A percentile compares a stretch with the other conserved stretches of the same genome.
Conservation (phyloP, 176 grass and related monocot genomes). For the Musa schizocarpa region DNA sequence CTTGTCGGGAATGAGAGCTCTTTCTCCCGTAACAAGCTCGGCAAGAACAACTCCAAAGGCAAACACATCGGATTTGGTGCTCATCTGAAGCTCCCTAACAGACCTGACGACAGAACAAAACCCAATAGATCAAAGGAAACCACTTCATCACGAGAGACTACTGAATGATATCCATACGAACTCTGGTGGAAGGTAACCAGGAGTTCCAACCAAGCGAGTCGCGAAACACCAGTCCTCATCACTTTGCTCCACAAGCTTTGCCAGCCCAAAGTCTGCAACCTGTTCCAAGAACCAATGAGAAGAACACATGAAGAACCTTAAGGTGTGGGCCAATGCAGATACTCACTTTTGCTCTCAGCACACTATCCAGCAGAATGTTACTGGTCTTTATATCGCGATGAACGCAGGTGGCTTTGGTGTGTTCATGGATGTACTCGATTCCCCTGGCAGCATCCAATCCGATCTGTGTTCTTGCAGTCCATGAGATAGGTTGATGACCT, state of each 20-base stretch:
- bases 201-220: slow-evolving; percentile 58
- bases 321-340: too few relatives aligned
- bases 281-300: slow-evolving; percentile 12
- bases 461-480: slow-evolving; percentile 65
- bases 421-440: slow-evolving; percentile 75
- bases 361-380: slow-evolving; percentile 59
- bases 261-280: slow-evolving; percentile 63
- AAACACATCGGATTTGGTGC: slow-evolving; percentile 54
- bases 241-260: slow-evolving; percentile 47
- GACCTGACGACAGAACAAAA: slow-evolving; percentile 22
- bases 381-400: slow-evolving; percentile 68
- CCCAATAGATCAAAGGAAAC: neutral
- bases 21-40: slow-evolving; percentile 49
- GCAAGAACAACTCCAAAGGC: slow-evolving; percentile 69
- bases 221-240: slow-evolving; percentile 44
- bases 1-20: slow-evolving; percentile 42
- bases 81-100: slow-evolving; percentile 61
- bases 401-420: slow-evolving; percentile 58
- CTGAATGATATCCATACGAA: slow-evolving; percentile 17
- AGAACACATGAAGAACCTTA: too few relatives aligned
- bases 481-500: slow-evolving; percentile 58
- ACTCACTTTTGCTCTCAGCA: slow-evolving; percentile 53
- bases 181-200: slow-evolving; percentile 70
- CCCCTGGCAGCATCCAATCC: slow-evolving; percentile 53
- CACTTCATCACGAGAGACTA: slow-evolving; percentile 5